Base-by-base conservation (phyloP, 495 filamentous ascomycete genomes). In the Hypoxylon fuscum region DNA sequence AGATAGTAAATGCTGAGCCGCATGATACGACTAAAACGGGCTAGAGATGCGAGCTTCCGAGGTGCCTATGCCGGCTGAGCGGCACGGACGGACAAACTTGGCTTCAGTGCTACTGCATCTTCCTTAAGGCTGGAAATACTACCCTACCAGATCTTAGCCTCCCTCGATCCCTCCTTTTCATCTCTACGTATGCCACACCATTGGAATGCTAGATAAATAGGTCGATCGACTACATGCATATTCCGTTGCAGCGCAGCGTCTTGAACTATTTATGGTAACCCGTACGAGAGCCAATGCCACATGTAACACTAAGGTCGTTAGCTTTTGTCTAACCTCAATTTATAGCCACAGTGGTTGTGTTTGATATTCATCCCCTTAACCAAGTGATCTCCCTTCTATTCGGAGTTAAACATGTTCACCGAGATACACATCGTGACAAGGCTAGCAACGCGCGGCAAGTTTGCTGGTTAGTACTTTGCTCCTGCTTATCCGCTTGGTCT, bases 51-150 rank as follows among this genome's bases (percentile, higher is more conserved):
- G 51, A 56, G 40, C 11, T 23, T 9, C 37, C 52, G 37, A 43
- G 7, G 25, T 27, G 22, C 34, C 43, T 60, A 55, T 51, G 32
- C 62, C 47, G 20, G 56, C 57, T 66, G 20, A 38, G 56, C 25
- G 37, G 50, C 44, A 11, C 34, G 27, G 44, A 42, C 45, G 45
- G 32, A 58, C 49, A 42, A 48, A 10, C 22, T 43, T 18, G 46
- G 40, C 21, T 60, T n/a, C 5, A 32, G 55, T 61, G 34, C 56
- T 23, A 56, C 56, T 18, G 1, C 29, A 23, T 60, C 32, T 56
- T 61, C 62, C 62, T 60, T 66, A 61, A 51, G 62, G 62, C 62
- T 66, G 62, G n/a, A 44, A 17, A 12, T 49, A n/a, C 46, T 20
- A 57, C 57, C 56, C 38, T 47, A 32, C 32, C 22, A 5, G 15